A percentile compares a stretch with the other conserved stretches of the same genome.
Conservation (phyloP, 163 green algal genomes). For the Coccomyxa subellipsoidea region DNA sequence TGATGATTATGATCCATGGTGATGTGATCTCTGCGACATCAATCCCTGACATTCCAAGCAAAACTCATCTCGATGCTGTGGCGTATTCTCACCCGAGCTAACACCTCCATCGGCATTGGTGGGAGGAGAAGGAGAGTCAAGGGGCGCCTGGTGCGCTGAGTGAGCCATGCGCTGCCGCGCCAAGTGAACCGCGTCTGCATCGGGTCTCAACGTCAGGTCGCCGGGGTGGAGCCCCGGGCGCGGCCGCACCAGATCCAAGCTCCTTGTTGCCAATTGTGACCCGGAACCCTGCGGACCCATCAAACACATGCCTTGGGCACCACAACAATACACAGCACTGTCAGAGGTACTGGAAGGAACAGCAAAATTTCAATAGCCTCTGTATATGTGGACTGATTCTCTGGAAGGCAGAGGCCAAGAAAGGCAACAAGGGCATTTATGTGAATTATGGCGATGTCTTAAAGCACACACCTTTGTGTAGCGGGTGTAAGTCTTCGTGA, state of each 20-base stretch:
- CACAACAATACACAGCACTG: neutral
- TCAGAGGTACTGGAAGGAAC: neutral
- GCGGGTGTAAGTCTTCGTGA: conserved; percentile 78
- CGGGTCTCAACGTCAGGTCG: neutral
- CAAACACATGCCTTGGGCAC: neutral
- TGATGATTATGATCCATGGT: no score
- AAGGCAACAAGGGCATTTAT: no score
- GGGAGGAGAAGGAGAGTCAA: neutral
- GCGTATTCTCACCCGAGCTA: neutral
- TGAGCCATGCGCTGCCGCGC: neutral
- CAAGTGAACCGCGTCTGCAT: neutral
- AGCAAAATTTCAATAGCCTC: no score
- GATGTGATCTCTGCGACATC: no score
- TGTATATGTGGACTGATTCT: no score
- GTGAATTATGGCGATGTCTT: neutral
- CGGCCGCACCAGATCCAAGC: conserved; percentile 12
- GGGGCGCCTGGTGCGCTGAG: neutral
- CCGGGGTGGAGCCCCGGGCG: neutral
- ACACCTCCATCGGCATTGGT: neutral
- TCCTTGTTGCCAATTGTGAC: conserved; percentile 52
- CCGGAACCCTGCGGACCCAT: conserved; percentile 57
- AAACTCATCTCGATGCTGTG: neutral
- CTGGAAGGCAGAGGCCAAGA: no score
- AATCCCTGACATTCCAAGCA: no score
- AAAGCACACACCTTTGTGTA: conserved; percentile 38